A percentile compares a stretch with the other conserved stretches of the same genome.
These are phyloP conservation scores for Aspergillus brunneoviolaceus DNA, from an alignment of 2,329 filamentous ascomycete species.

Conservation along the genomic window DNA sequence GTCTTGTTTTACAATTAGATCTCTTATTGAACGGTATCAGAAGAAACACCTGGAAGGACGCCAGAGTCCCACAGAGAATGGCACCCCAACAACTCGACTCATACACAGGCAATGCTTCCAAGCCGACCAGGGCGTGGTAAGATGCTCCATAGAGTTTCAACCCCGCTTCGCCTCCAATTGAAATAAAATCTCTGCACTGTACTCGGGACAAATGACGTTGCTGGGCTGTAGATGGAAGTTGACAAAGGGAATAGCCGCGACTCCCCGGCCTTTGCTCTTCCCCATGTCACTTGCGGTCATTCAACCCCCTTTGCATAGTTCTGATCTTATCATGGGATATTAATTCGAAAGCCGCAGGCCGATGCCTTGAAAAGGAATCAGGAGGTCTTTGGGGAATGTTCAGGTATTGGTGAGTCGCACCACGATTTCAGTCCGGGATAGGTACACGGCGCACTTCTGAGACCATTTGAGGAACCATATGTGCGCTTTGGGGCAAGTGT, in stretches of 20 bases:
- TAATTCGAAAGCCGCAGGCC: background rate
- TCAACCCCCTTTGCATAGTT: too few species aligned
- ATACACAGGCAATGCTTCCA: conserved; percentile 26
- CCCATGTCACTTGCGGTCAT: background rate
- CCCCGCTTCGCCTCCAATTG: conserved; percentile 24
- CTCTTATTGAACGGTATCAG: background rate
- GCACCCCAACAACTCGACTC: conserved; percentile 26
- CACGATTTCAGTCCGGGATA: conserved; percentile 26
- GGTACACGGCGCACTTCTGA: conserved; percentile 27
- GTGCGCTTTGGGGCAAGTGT: conserved; percentile 22
- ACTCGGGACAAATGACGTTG: conserved; percentile 16
- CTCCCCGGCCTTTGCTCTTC: background rate
- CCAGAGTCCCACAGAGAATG: conserved; percentile 21
- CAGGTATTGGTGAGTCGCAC: conserved; percentile 20
- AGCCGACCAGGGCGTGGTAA: conserved; percentile 25
- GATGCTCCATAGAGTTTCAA: conserved; percentile 19
- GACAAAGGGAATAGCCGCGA: conserved; percentile 7
- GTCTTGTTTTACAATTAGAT: background rate
- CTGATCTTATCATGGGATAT: background rate
- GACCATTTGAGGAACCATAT: conserved; percentile 18
- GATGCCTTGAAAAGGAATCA: conserved; percentile 4
- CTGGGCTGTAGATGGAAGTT: background rate
- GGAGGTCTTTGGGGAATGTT: conserved; percentile 23
- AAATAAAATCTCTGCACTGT: background rate
- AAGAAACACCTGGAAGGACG: conserved; percentile 7